Conservation (phyloP, 345 rosid genomes). For the Citrus trifoliata region DNA sequence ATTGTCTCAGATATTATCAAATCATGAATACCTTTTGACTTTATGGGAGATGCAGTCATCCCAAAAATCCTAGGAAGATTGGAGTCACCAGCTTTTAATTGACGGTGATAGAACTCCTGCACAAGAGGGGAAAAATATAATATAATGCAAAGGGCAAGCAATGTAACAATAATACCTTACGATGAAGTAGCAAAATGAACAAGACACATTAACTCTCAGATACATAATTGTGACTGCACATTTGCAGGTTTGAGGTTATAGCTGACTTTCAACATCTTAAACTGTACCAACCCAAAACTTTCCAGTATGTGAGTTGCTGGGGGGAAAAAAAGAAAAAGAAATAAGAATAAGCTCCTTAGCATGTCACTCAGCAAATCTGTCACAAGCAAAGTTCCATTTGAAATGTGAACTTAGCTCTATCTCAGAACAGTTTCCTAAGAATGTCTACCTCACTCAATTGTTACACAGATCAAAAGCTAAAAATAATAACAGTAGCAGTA, state of each 20-base stretch:
- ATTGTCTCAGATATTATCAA: background rate
- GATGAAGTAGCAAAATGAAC: background rate
- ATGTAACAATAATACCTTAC: background rate
- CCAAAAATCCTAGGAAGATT: constrained; percentile 80
- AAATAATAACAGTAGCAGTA: background rate
- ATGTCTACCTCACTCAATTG: background rate
- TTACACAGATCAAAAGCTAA: background rate
- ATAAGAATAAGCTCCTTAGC: background rate
- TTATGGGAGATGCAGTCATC: constrained; percentile 92
- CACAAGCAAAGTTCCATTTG: background rate
- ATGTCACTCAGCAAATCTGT: background rate
- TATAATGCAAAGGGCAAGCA: background rate
- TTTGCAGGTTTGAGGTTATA: too few relatives aligned
- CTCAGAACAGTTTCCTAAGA: background rate
- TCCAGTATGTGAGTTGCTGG: background rate
- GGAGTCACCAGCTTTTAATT: constrained; percentile 24
- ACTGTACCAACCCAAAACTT: background rate
- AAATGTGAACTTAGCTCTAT: background rate
- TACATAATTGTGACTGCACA: background rate
- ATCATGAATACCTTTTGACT: constrained; percentile 57
- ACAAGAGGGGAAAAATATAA: constrained; percentile 11
- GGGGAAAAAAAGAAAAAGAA: too few relatives aligned
- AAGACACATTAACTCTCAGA: background rate
- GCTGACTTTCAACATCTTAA: background rate
- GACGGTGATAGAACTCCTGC: constrained; percentile 80